Percentiles rank a stretch among this genome's conserved stretches.
These are phyloP conservation scores for Nitzschia putrida DNA, from an alignment of 108 stramenopile genomes.

Conservation along the genomic window DNA sequence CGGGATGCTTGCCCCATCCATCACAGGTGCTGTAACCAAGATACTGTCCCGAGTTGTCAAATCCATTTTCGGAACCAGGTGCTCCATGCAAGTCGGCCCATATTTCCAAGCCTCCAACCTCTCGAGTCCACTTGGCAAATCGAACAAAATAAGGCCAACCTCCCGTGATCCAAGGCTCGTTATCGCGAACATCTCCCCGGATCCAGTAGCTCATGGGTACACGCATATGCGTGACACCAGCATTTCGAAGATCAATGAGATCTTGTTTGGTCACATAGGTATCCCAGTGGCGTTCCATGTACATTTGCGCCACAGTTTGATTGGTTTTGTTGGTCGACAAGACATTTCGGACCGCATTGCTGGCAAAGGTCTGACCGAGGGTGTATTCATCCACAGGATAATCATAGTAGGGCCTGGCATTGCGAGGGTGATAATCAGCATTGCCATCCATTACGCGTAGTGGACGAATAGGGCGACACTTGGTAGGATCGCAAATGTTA, in stretches of 20 bases:
- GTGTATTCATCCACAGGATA: conserved; percentile 66
- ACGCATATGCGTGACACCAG: conserved; percentile 68
- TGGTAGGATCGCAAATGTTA: conserved; percentile 23
- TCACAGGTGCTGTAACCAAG: conserved; percentile 35
- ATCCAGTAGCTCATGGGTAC: conserved; percentile 78
- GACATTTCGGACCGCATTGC: too few relatives aligned
- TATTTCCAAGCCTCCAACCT: conserved; percentile 47
- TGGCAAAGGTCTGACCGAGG: conserved; percentile 28
- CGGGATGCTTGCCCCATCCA: conserved; percentile 40
- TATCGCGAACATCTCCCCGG: conserved; percentile 26
- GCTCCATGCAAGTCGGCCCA: conserved; percentile 80
- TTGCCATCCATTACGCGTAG: conserved; percentile 19
- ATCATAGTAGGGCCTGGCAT: conserved; percentile 25
- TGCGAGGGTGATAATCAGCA: conserved; percentile 29
- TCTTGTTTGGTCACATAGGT: conserved; percentile 65
- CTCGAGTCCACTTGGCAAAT: conserved; percentile 51
- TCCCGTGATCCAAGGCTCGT: conserved; percentile 58
- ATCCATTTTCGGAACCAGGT: conserved; percentile 74
- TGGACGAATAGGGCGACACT: conserved; percentile 34
- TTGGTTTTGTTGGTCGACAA: neutral
- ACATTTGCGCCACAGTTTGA: conserved; percentile 35
- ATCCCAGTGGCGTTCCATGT: conserved; percentile 72
- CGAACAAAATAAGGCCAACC: conserved; percentile 68
- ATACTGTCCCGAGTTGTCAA: conserved; percentile 65
- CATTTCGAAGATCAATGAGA: conserved; percentile 38